Evolutionary conservation across 768 basidiomycete genomes (phyloP).

Genomic region (Imleria badia): DNA sequence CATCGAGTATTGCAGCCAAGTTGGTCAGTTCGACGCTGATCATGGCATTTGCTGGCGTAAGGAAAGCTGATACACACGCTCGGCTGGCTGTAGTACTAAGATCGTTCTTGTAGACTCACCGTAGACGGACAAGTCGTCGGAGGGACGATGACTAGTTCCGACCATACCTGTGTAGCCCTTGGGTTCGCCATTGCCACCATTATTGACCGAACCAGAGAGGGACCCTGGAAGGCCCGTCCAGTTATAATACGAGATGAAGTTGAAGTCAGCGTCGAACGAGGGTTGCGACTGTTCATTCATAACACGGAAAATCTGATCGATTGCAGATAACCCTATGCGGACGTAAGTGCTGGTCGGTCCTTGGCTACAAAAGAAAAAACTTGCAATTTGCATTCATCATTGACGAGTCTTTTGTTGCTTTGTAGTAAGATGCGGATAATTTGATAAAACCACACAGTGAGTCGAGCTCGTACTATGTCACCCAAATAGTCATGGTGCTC

Average conservation of each 20-base stretch:
- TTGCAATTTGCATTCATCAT: conserved; percentile 71
- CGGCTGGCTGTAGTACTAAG: neutral
- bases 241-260: conserved; percentile 76
- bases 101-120: conserved; percentile 38
- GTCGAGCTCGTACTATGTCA: conserved; percentile 69
- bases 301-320: conserved; percentile 72
- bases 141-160: conserved; percentile 75
- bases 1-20: conserved; percentile 59
- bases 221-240: conserved; percentile 72
- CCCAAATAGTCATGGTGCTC: neutral
- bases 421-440: conserved; percentile 69
- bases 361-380: conserved; percentile 17
- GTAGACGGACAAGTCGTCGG: conserved; percentile 69
- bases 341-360: neutral
- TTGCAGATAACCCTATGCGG: conserved; percentile 58
- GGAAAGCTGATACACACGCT: conserved; percentile 53
- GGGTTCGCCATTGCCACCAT: conserved; percentile 73
- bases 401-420: conserved; percentile 67
- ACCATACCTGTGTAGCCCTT: conserved; percentile 73
- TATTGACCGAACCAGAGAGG: conserved; percentile 60
- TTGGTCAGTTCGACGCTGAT: conserved; percentile 69
- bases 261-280: conserved; percentile 68
- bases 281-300: conserved; percentile 74
- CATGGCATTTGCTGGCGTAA: conserved; percentile 82
- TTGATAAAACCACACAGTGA: conserved; percentile 79